A percentile compares a stretch with the other conserved stretches of the same genome.
Conservation (phyloP, 106 monocot genomes). For the Posidonia australis region DNA sequence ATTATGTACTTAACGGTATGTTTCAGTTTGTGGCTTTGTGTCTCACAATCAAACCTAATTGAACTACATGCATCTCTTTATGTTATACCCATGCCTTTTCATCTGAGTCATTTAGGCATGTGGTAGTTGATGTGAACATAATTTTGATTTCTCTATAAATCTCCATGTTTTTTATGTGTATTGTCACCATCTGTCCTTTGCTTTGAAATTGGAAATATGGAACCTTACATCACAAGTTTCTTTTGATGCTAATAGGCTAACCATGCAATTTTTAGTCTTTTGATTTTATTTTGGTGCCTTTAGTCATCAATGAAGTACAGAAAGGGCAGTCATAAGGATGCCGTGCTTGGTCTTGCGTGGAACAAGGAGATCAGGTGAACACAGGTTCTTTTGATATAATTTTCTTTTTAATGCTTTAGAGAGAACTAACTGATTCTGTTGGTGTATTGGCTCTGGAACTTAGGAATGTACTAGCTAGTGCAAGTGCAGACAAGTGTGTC, state of each 20-base stretch:
- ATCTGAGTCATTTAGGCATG: too few relatives aligned
- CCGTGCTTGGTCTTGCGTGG: conserved; percentile 93
- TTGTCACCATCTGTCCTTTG: not conserved
- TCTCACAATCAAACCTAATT: too few relatives aligned
- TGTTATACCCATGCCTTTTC: too few relatives aligned
- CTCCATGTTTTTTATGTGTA: not conserved
- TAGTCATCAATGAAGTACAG: conserved; percentile 51
- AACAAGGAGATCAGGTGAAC: conserved; percentile 83
- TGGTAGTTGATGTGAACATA: too few relatives aligned
- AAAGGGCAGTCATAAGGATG: conserved; percentile 67
- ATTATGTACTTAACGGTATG: too few relatives aligned
- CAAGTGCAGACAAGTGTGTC: conserved; percentile 77
- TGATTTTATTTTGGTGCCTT: not conserved
- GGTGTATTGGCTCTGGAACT: conserved; percentile 5
- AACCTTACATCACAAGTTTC: too few relatives aligned
- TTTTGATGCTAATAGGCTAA: too few relatives aligned
- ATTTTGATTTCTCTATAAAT: too few relatives aligned
- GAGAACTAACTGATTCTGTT: not conserved
- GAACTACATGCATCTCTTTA: too few relatives aligned
- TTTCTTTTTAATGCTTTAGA: not conserved
- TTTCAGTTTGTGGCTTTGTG: too few relatives aligned
- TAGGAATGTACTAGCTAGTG: conserved; percentile 97
- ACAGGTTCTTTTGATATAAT: not conserved
- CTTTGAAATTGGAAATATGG: too few relatives aligned
- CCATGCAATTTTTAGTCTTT: not conserved